Evolutionary conservation across 306 rosid species (phyloP), one percentile per base, ranked within the genome.

Genomic region (Lablab purpureus): DNA sequence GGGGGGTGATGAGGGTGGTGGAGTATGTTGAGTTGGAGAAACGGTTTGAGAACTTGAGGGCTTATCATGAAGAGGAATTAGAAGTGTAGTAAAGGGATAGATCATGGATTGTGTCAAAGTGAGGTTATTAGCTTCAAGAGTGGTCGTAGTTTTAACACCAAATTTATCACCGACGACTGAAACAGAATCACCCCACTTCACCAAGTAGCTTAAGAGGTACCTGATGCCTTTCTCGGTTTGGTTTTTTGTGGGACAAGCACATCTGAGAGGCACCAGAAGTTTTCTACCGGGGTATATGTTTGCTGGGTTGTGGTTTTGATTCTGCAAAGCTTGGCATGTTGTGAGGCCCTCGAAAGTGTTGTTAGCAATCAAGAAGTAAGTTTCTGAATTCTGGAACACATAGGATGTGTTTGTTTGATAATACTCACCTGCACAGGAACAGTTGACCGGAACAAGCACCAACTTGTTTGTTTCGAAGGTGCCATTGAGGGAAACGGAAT

Each of bases 191-290:
- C 84, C 90, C 71, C 65, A 5, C 0, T n/a, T 1, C 1, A 92
- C 71, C 2, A 87, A 11, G 81, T 91, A 92, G 82, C 93, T 91
- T 71, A 91, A 43, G 0, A 92, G 85, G 76, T 86, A 91, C 60
- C 74, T 90, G 30, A 90, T 45, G 10, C 88, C 92, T 21, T 78
- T 52, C 50, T 87, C 81, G 17, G 80, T 89, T 85, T 91, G 98
- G 40, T 88, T 92, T 84, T 85, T 86, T 8, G 99, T 87, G 54
- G 91, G 98, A 83, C 99, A 92, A 84, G 98, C 98, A 68, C 99
- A 95, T 87, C 98, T 85, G 75, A 95, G 98, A 82, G 97, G 96
- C 77, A 91, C 89, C 27, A 1, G 56, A 21, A 95, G 65, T 28
- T 49, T 73, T 27, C 78, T 74, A 47, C 97, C 98, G 13, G 67